Base-by-base conservation (phyloP, 1,284 basidiomycete genomes). In the Ganoderma lingzhi region DNA sequence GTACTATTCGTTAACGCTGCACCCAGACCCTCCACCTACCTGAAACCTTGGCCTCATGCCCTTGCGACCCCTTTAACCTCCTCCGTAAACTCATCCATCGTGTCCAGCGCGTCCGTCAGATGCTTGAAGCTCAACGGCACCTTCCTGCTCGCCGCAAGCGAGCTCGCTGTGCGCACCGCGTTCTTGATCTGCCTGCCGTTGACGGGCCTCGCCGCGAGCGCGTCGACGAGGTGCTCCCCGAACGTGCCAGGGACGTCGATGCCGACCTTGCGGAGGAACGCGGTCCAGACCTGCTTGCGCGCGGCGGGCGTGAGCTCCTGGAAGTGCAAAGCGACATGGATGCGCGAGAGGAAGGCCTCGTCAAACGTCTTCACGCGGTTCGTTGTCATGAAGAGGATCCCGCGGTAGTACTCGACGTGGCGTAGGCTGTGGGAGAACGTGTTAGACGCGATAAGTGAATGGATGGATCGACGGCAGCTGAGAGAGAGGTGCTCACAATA, bases 351-450 rank as follows among this genome's bases (percentile, higher is more conserved):
- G 84, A 90, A 91, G 10, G 89, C 90, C 71, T 88, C 87, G 76
- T 90, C 89, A 76, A 90, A 90, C 2, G 85, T 82, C 70, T 86
- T 84, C 51, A 91, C 86, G 45, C 89, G 84, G 76, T 90, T 91
- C n/a, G 89, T 90, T n/a, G 90, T 90, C 53, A 91, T 81, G 83
- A 91, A 90, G 62, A 91, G 83, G 75, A 89, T 87, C 2, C 88
- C 88, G 58, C 84, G 85, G 78, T 89, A 88, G 77, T 90, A 90
- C 75, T 90, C 88, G 65, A 90, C 83, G 71, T 87, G 85, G 30
- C 87, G 86, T 59, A 89, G 80, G 82, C 70, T n/a, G n/a, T n/a
- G n/a, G n/a, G n/a, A n/a, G n/a, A n/a, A n/a, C n/a, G n/a, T n/a
- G n/a, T n/a, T n/a, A n/a, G n/a, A n/a, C n/a, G n/a, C n/a, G n/a